Percentiles rank a stretch among this genome's conserved stretches.
Conservation (phyloP, 371 early-diverging fungal species). For the Paraphysoderma sedebokerense region DNA sequence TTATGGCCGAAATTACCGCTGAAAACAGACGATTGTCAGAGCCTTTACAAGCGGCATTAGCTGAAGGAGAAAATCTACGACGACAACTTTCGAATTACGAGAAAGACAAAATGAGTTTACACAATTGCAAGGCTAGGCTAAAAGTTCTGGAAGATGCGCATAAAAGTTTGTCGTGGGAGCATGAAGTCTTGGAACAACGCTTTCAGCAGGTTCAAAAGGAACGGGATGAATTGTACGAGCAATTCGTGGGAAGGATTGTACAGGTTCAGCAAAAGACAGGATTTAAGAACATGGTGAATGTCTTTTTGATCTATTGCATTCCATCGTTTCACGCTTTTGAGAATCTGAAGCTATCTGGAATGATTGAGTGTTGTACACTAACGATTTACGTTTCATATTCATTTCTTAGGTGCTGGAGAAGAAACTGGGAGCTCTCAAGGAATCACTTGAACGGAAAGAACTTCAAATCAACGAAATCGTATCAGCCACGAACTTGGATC, state of each 20-base stretch:
- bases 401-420: constrained; percentile 34
- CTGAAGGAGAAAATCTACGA: constrained; percentile 30
- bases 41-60: constrained; percentile 31
- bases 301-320: too few relatives aligned
- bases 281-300: constrained; percentile 35
- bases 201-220: constrained; percentile 29
- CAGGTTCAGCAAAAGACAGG: constrained; percentile 39
- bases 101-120: constrained; percentile 34
- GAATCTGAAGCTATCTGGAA: too few relatives aligned
- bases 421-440: constrained; percentile 27
- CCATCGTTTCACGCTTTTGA: too few relatives aligned
- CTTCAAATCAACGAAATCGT: constrained; percentile 35
- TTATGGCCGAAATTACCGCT: constrained; percentile 34
- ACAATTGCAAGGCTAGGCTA: constrained; percentile 28
- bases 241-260: constrained; percentile 30
- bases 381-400: neutral
- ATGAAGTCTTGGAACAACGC: constrained; percentile 36
- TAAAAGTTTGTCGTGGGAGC: constrained; percentile 32
- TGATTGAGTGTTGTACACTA: too few relatives aligned
- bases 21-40: constrained; percentile 40
- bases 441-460: constrained; percentile 31
- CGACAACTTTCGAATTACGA: constrained; percentile 28
- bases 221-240: constrained; percentile 29
- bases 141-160: constrained; percentile 30
- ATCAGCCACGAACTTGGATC: constrained; percentile 31